Evolutionary conservation across 2,329 filamentous ascomycete genomes (phyloP).

Genomic region (Botryotinia narcissicola): DNA sequence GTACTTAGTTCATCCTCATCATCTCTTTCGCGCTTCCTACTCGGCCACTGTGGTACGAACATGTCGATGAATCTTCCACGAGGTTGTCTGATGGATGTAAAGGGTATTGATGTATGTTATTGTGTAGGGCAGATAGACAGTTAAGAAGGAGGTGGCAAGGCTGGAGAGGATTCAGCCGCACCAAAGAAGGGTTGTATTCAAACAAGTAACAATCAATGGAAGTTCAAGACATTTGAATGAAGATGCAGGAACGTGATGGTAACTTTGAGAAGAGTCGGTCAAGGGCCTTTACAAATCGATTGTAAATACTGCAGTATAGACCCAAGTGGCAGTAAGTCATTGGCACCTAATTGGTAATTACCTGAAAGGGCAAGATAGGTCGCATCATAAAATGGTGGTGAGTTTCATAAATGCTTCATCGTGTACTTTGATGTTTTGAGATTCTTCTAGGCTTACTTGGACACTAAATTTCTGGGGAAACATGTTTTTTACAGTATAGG

Average conservation of each 20-base stretch:
- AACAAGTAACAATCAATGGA: neutral
- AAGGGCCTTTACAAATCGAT: neutral
- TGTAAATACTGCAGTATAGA: neutral
- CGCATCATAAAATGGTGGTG: neutral
- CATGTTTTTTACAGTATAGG: neutral
- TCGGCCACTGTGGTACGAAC: constrained; percentile 22
- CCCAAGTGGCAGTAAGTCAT: neutral
- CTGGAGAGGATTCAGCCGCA: constrained; percentile 1
- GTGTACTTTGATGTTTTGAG: neutral
- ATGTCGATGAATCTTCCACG: neutral
- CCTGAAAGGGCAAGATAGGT: too few species aligned
- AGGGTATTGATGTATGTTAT: neutral
- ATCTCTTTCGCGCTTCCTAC: constrained; percentile 34
- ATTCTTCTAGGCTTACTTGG: neutral
- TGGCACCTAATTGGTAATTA: neutral
- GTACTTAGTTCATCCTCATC: constrained; percentile 33
- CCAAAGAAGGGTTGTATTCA: neutral
- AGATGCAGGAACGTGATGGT: neutral
- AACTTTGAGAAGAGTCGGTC: neutral
- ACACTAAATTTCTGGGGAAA: neutral
- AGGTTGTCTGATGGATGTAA: neutral
- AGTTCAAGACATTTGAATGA: neutral
- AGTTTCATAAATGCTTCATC: constrained; percentile 17
- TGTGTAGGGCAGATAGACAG: neutral
- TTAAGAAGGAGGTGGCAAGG: neutral